Percentiles rank a stretch among this genome's conserved stretches.
Evolutionary conservation across 345 rosid species (phyloP).

Genomic region (Odontarrhena argentea): DNA sequence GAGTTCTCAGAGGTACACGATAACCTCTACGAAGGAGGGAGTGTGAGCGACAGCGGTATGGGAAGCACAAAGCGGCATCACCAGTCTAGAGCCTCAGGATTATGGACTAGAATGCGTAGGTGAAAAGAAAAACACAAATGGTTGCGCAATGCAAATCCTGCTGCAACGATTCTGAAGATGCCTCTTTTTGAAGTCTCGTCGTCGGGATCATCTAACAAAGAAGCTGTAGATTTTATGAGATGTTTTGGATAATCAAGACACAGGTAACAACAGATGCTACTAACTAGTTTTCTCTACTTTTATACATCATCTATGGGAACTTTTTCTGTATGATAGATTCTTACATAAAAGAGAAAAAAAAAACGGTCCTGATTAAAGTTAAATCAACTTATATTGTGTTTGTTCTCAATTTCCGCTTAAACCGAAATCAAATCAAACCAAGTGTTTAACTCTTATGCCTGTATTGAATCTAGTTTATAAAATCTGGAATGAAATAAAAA

Average conservation of each 20-base stretch:
- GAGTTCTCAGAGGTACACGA: constrained; percentile 87
- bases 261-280: constrained; percentile 42
- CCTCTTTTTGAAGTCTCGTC: constrained; percentile 27
- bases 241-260: constrained; percentile 23
- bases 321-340: constrained; percentile 13
- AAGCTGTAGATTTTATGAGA: constrained; percentile 30
- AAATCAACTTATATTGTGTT: neutral
- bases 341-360: neutral
- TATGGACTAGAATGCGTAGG: constrained; percentile 48
- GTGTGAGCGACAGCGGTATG: constrained; percentile 87
- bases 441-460: too few species aligned
- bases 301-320: neutral
- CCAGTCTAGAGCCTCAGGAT: constrained; percentile 47
- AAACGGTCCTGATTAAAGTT: neutral
- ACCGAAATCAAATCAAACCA: too few species aligned
- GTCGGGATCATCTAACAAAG: constrained; percentile 31
- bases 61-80: constrained; percentile 55
- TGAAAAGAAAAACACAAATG: constrained; percentile 18
- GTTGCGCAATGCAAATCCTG: neutral
- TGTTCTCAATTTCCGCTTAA: neutral
- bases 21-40: constrained; percentile 63
- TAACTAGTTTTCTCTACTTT: constrained; percentile 35
- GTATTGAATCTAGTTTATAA: too few species aligned
- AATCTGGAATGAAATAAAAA: too few species aligned
- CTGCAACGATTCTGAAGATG: constrained; percentile 31